Percentiles rank a stretch among this genome's conserved stretches.
These are phyloP conservation scores for Telfairia occidentalis DNA, from an alignment of 331 rosid genomes.

Conservation along the genomic window DNA sequence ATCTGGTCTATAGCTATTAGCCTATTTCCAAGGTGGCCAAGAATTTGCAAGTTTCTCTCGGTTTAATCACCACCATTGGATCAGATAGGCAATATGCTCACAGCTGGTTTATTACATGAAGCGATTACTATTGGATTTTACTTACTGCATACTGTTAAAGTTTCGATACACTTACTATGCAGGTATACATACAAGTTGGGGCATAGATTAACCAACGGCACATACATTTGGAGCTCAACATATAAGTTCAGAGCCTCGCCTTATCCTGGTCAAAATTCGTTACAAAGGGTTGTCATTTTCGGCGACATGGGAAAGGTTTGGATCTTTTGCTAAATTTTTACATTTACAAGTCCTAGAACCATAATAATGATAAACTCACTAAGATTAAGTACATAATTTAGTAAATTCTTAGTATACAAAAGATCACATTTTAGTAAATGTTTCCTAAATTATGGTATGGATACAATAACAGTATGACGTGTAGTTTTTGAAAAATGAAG, in stretches of 20 bases:
- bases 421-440: neutral
- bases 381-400: neutral
- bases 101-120: neutral
- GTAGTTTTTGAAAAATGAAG: neutral
- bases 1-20: neutral
- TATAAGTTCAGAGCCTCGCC: conserved; percentile 74
- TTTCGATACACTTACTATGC: conserved; percentile 12
- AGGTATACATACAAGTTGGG: conserved; percentile 76
- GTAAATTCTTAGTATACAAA: neutral
- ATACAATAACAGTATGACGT: neutral
- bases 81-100: neutral
- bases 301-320: conserved; percentile 98
- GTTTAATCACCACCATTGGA: neutral
- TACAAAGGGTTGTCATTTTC: conserved; percentile 74
- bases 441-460: neutral
- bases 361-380: neutral
- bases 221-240: conserved; percentile 47
- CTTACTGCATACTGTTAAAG: neutral
- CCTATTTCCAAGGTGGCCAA: neutral
- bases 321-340: conserved; percentile 12
- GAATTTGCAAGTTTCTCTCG: neutral
- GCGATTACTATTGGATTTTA: neutral
- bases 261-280: conserved; percentile 80
- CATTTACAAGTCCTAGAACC: neutral
- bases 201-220: conserved; percentile 46